Evolutionary conservation across 2,329 filamentous ascomycete species (phyloP).

Genomic region (Monilinia fructicola): DNA sequence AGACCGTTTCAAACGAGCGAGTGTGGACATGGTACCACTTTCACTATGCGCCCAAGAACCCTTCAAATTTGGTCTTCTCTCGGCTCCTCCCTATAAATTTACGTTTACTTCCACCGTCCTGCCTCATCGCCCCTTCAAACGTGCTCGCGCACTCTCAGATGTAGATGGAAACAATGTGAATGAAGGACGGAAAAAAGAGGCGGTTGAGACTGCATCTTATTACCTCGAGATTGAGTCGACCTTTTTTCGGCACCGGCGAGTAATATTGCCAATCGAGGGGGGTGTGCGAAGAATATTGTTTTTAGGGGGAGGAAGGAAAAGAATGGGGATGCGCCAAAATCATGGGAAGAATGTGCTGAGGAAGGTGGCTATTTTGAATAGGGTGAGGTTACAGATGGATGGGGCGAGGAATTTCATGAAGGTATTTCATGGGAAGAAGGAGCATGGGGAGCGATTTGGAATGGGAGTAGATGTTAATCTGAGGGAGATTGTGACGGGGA

Average conservation of each 20-base stretch:
- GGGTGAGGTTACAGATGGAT: constrained; percentile 51
- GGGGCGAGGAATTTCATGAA: constrained; percentile 34
- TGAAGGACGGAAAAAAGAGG: constrained; percentile 62
- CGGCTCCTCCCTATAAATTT: constrained; percentile 34
- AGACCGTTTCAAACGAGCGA: constrained; percentile 11
- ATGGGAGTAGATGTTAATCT: constrained; percentile 24
- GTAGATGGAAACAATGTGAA: constrained; percentile 38
- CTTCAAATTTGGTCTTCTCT: constrained; percentile 22
- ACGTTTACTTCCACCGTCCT: constrained; percentile 42
- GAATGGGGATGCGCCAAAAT: constrained; percentile 46
- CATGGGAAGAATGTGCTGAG: constrained; percentile 44
- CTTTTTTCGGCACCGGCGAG: constrained; percentile 70
- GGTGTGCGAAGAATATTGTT: constrained; percentile 44
- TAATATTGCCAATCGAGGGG: constrained; percentile 63
- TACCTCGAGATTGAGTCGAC: constrained; percentile 67
- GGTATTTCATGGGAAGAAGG: constrained; percentile 28
- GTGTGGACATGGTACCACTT: constrained; percentile 39
- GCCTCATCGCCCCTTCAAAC: constrained; percentile 38
- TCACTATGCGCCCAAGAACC: constrained; percentile 30
- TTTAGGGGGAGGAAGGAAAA: constrained; percentile 48
- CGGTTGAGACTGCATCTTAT: constrained; percentile 62
- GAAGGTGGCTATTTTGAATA: constrained; percentile 66
- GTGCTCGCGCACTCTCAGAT: constrained; percentile 40
- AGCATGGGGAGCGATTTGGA: constrained; percentile 17
- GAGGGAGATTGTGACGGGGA: constrained; percentile 32